These are phyloP conservation scores for Aphanomyces stellatus DNA, from an alignment of 352 stramenopile genomes.

Conservation along the genomic window DNA sequence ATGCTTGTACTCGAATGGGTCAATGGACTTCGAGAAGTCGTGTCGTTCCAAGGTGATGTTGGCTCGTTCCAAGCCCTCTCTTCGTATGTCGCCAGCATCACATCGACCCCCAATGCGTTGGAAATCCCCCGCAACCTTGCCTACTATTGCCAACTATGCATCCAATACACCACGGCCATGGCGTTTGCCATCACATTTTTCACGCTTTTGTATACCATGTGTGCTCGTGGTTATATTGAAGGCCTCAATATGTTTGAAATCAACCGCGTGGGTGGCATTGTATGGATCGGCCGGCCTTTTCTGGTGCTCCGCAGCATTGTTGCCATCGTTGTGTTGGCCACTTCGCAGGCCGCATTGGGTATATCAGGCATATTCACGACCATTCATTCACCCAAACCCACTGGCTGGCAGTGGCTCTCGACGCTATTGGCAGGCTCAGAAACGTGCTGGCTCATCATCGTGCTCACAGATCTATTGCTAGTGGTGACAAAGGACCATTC, in stretches of 20 bases:
- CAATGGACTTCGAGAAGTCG: background rate
- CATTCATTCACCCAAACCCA: background rate
- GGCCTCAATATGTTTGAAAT: background rate
- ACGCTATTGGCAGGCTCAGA: slow-evolving; percentile 3
- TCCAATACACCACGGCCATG: background rate
- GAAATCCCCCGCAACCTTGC: background rate
- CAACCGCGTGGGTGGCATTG: background rate
- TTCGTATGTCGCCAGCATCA: background rate
- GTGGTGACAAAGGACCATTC: background rate
- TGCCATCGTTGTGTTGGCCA: background rate
- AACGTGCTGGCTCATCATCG: slow-evolving; percentile 2
- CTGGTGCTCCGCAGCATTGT: background rate
- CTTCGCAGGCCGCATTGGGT: too few relatives aligned
- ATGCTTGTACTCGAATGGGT: background rate
- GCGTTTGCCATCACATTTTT: background rate
- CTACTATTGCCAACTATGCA: background rate
- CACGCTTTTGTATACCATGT: background rate
- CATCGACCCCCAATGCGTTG: background rate
- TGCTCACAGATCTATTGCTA: slow-evolving; percentile 3
- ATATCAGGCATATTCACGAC: background rate
- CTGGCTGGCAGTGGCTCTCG: background rate
- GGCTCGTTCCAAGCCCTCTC: background rate
- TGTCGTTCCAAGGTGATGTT: background rate
- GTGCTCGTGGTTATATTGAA: background rate
- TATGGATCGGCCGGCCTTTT: background rate